A percentile compares a stretch with the other conserved stretches of the same genome.
Conservation (phyloP, 2,329 filamentous ascomycete genomes). For the Aaosphaeria arxii region DNA sequence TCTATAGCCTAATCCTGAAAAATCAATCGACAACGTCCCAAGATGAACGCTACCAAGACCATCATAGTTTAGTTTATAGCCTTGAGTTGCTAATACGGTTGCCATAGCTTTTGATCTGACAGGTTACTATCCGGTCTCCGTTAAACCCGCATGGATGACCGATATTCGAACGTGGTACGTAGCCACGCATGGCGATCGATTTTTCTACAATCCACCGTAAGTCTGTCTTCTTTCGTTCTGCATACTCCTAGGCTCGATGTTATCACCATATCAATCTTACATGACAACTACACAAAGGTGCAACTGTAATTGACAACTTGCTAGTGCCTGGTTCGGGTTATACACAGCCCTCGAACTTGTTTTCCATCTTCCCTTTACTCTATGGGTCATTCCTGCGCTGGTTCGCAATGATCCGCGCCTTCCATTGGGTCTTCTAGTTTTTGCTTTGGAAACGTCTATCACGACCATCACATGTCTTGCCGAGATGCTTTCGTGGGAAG, state of each 20-base stretch:
- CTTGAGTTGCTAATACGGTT: background rate
- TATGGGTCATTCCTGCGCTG: constrained; percentile 59
- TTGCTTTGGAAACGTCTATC: constrained; percentile 57
- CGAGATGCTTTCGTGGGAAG: constrained; percentile 56
- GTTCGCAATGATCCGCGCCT: constrained; percentile 55
- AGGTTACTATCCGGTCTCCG: constrained; percentile 53
- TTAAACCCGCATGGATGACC: constrained; percentile 51
- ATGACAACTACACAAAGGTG: too few species aligned
- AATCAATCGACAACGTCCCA: background rate
- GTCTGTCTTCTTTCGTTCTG: constrained; percentile 2
- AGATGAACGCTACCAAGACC: background rate
- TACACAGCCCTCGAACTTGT: constrained; percentile 59
- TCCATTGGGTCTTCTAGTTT: constrained; percentile 60
- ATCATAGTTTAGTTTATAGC: background rate
- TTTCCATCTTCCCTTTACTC: constrained; percentile 59
- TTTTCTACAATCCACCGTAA: constrained; percentile 57
- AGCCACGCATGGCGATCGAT: constrained; percentile 59
- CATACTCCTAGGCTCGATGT: background rate
- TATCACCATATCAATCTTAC: background rate
- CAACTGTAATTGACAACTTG: background rate
- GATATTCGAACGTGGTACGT: constrained; percentile 57
- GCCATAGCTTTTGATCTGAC: constrained; percentile 59
- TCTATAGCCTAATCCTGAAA: background rate
- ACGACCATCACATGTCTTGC: constrained; percentile 63
- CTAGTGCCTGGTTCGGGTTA: constrained; percentile 53